Percentiles rank a stretch among this genome's conserved stretches.
These are phyloP conservation scores for Gossypioides kirkii DNA, from an alignment of 345 rosid species.

Conservation along the genomic window DNA sequence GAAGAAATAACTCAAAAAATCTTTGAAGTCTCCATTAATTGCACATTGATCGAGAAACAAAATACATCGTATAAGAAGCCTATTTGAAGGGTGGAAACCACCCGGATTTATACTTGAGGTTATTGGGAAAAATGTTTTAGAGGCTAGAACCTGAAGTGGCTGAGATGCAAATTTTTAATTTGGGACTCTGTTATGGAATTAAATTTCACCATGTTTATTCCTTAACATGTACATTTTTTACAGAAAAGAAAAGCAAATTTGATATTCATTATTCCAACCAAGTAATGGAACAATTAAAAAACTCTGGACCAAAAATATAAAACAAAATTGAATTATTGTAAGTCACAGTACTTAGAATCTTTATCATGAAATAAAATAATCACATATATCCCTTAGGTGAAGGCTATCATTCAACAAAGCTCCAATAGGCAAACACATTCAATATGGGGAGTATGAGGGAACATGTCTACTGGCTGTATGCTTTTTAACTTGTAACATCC, in stretches of 20 bases:
- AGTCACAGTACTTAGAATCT: no score
- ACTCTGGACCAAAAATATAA: not conserved
- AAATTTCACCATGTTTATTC: not conserved
- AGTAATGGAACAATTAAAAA: not conserved
- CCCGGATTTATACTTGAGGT: no score
- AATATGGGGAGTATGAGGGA: conserved; percentile 92
- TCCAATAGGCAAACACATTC: conserved; percentile 83
- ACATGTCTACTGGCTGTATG: conserved; percentile 90
- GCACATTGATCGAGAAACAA: no score
- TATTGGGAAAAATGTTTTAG: no score
- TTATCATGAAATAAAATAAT: not conserved
- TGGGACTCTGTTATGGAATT: not conserved
- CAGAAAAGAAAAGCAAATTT: no score
- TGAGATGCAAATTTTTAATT: not conserved
- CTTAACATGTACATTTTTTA: no score
- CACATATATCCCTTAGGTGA: not conserved
- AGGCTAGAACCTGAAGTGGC: not conserved
- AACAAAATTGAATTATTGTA: not conserved
- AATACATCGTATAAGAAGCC: no score
- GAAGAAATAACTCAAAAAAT: no score
- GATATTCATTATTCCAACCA: not conserved
- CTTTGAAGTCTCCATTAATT: no score
- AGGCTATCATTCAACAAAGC: conserved; percentile 40
- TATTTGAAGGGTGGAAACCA: no score
- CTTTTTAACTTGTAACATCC: conserved; percentile 74